Conservation (phyloP, 2,329 filamentous ascomycete genomes). For the Rhexocercosporidium sp. region DNA sequence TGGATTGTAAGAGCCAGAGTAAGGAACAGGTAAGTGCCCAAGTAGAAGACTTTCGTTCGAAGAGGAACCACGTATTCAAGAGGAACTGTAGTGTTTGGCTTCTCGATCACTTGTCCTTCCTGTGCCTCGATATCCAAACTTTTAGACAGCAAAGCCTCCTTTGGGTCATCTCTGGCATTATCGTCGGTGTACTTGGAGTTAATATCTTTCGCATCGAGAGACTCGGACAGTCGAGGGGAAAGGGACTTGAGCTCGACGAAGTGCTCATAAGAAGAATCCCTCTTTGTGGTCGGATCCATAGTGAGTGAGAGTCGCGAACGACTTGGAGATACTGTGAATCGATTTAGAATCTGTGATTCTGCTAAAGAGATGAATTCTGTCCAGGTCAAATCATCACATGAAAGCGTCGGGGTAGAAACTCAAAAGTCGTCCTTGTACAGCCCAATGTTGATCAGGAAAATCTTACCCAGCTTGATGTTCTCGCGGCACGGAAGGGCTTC, state of each 20-base stretch:
- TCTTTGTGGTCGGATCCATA: conserved; percentile 5
- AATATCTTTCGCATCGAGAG: not conserved
- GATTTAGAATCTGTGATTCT: not conserved
- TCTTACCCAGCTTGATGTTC: not conserved
- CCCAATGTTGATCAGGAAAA: conserved; percentile 4
- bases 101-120: not conserved
- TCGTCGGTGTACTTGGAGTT: not conserved
- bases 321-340: not conserved
- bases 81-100: not conserved
- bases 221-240: not conserved
- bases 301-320: not conserved
- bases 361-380: not conserved
- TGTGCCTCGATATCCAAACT: conserved; percentile 6
- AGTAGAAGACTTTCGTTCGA: conserved; percentile 3
- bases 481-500: not conserved
- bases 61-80: conserved; percentile 10
- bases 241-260: not conserved
- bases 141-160: not conserved
- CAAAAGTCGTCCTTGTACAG: not conserved
- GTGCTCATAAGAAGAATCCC: not conserved
- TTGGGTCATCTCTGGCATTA: conserved; percentile 2
- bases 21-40: conserved; percentile 1
- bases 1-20: conserved; percentile 8
- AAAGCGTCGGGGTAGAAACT: not conserved
- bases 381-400: not conserved